Base-by-base conservation (phyloP, 202 grass and related monocot genomes). In the Carex sylvatica region DNA sequence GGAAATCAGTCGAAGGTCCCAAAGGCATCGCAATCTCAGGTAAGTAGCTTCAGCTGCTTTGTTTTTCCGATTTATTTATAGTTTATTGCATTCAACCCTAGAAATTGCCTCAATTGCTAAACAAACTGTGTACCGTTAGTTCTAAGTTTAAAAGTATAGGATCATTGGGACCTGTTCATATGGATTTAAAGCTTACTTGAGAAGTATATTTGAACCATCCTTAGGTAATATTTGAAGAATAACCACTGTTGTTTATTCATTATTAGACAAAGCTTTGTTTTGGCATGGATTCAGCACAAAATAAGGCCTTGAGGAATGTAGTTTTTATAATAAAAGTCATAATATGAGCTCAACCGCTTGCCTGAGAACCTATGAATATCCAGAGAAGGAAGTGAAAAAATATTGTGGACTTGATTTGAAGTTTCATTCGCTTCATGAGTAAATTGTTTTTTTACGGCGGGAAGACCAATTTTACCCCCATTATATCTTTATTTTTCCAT, bases 1-100 rank as follows among this genome's bases (percentile, higher is more conserved):
- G 80, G 80, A 69, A 82, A 82, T 55, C 79, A 82, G 38, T 82
- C 79, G 42, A 82, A 82, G 62, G 65, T 26, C 44, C 78, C 80
- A 9, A 82, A 82, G 65, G 40, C 63, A n/a, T 33, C 62, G 80
- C 80, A 82, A 35, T 67, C 80, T 54, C 80, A 82, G 63, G 80
- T 70, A 13, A 67, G 22, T 63, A 30, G 20, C 44, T 82, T 77
- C 9, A 18, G 12, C 8, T 77, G 53, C 52, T 77, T 16, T 58
- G 4, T 26, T 9, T 77, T 77, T 38, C 30, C 44, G 63, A 70
- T 82, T 26, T 38, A 3, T 70, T 30, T 82, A 31, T 82, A 31
- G 38, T 11, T 23, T 52, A 26, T 65, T 81, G 59, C 78, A 46
- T 65, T 64, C 5, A 15, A 42, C 11, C 60, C 38, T 56, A n/a